A percentile compares a stretch with the other conserved stretches of the same genome.
Evolutionary conservation across 352 stramenopile genomes (phyloP).

Genomic region (Phytophthora parvispora): DNA sequence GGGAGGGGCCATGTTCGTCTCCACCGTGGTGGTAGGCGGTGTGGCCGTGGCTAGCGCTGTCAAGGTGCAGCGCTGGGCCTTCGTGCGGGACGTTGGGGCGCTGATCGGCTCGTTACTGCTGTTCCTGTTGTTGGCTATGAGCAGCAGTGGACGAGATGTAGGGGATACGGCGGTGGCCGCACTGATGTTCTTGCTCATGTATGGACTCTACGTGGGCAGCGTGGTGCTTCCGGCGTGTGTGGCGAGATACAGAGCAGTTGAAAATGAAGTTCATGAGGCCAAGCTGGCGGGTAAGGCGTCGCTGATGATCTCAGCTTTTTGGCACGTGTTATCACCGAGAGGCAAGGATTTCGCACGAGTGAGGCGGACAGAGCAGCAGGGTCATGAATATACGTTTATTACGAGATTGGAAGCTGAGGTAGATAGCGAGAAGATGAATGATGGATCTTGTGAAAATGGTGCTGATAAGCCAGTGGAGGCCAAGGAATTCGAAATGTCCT

Average conservation of each 20-base stretch:
- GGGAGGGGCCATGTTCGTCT: slow-evolving; percentile 94
- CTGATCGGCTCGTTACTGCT: slow-evolving; percentile 61
- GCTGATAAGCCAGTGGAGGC: slow-evolving; percentile 1
- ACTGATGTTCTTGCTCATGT: slow-evolving; percentile 60
- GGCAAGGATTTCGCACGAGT: slow-evolving; percentile 15
- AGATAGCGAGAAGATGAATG: slow-evolving; percentile 11
- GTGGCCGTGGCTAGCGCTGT: slow-evolving; percentile 85
- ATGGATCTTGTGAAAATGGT: slow-evolving; percentile 1
- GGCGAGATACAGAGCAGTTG: slow-evolving; percentile 30
- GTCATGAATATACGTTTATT: slow-evolving; percentile 57
- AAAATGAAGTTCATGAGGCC: slow-evolving; percentile 15
- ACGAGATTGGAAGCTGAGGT: slow-evolving; percentile 36
- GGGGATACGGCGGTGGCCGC: slow-evolving; percentile 32
- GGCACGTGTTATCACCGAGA: slow-evolving; percentile 68
- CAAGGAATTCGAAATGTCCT: slow-evolving; percentile 36
- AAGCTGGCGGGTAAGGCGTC: slow-evolving; percentile 25
- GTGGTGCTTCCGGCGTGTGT: slow-evolving; percentile 71
- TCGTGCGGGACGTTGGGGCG: slow-evolving; percentile 69
- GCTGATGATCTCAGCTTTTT: slow-evolving; percentile 79
- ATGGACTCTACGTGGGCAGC: slow-evolving; percentile 67
- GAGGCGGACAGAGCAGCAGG: slow-evolving; percentile 17
- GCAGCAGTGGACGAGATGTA: slow-evolving; percentile 21
- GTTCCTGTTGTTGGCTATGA: slow-evolving; percentile 47
- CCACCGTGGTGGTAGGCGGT: slow-evolving; percentile 92
- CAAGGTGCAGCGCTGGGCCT: slow-evolving; percentile 71